Percentiles rank a stretch among this genome's conserved stretches.
phyloP scores from a whole-genome alignment of 495 filamentous ascomycete species.

The Sabuloglossum arenarium region DNA sequence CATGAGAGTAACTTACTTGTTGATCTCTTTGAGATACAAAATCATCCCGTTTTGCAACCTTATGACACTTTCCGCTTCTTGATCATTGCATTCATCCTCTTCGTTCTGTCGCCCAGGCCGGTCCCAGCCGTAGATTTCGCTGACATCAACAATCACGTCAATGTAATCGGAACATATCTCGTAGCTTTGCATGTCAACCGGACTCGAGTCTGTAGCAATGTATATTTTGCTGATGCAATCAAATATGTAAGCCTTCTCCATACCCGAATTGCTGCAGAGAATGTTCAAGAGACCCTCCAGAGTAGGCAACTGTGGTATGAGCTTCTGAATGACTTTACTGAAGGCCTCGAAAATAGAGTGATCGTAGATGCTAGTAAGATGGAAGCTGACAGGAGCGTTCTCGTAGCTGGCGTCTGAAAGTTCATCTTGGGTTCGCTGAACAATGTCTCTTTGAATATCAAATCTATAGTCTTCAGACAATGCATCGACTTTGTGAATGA shows the following conservation, averaged over 20 bases:
- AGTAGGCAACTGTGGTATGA: conserved; percentile 80
- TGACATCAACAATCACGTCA: conserved; percentile 90
- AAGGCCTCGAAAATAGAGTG: conserved; percentile 97
- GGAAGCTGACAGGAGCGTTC: conserved; percentile 78
- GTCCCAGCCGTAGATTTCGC: conserved; percentile 78
- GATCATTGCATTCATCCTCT: conserved; percentile 36
- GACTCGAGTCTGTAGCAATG: conserved; percentile 83
- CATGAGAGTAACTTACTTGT: conserved; percentile 36
- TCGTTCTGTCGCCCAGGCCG: conserved; percentile 28
- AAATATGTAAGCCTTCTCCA: conserved; percentile 95
- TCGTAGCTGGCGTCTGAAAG: conserved; percentile 80
- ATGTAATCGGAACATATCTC: conserved; percentile 97
- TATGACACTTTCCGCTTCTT: conserved; percentile 60
- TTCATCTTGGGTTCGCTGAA: conserved; percentile 92
- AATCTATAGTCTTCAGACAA: conserved; percentile 85
- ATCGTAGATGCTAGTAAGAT: conserved; percentile 92
- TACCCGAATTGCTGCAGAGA: conserved; percentile 68
- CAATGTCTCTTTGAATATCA: conserved; percentile 85
- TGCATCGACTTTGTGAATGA: conserved; percentile 95
- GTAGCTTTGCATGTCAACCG: conserved; percentile 81
- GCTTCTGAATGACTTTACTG: conserved; percentile 90
- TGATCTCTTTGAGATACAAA: conserved; percentile 78
- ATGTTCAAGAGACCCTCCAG: conserved; percentile 84
- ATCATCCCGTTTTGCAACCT: conserved; percentile 59
- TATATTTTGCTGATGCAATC: conserved; percentile 96